Percentiles rank a stretch among this genome's conserved stretches.
Evolutionary conservation across 306 rosid species (phyloP).

Genomic region (Pyrus pyrifolia): DNA sequence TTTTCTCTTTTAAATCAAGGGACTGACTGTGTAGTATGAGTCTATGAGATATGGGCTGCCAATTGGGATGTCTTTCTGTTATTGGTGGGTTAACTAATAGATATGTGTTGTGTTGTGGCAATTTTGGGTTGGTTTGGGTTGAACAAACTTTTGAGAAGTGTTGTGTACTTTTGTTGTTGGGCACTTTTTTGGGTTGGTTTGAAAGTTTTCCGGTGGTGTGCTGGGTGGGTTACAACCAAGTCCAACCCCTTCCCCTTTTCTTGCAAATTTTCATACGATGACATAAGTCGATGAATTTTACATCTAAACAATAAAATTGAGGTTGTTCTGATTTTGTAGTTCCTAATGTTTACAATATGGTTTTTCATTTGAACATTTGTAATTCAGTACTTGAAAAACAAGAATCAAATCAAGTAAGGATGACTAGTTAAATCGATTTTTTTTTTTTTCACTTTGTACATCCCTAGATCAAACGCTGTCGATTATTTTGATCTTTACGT

Average conservation of each 20-base stretch:
- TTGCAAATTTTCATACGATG: background rate
- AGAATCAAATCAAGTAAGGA: no score
- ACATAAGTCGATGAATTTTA: no score
- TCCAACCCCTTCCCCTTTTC: background rate
- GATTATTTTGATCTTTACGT: rapidly evolving
- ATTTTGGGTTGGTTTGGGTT: background rate
- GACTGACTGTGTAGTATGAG: no score
- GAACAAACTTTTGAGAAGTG: background rate
- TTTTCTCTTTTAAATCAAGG: no score
- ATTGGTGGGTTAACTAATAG: background rate
- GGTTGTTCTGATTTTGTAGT: no score
- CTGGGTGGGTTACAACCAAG: background rate
- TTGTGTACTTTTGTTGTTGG: background rate
- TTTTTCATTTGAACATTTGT: no score
- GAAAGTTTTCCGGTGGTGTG: background rate
- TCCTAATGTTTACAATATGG: no score
- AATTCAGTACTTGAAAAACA: no score
- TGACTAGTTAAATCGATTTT: no score
- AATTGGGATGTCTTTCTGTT: background rate
- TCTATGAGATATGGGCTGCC: no score
- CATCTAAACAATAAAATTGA: background rate
- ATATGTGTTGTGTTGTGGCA: background rate
- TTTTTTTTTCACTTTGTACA: no score
- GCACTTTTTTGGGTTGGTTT: background rate
- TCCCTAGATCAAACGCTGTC: no score